Conservation (phyloP, 768 basidiomycete species). For the Suillus americanus region DNA sequence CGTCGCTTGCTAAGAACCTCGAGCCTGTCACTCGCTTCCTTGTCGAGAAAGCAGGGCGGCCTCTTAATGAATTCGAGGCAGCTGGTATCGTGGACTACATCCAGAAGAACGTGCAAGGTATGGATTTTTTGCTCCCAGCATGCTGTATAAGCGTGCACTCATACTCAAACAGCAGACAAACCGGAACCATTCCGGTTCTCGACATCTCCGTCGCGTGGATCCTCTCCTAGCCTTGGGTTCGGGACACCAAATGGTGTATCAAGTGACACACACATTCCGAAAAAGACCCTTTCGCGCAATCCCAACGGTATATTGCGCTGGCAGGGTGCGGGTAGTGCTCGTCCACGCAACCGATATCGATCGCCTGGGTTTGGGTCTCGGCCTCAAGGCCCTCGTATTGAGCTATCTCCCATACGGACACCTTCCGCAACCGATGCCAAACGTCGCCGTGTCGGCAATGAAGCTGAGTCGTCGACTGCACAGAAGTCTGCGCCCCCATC, state of each 20-base stretch:
- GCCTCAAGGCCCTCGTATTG: conserved; percentile 45
- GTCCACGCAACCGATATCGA: conserved; percentile 64
- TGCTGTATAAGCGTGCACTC: conserved; percentile 14
- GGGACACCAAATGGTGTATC: conserved; percentile 9
- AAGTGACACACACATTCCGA: conserved; percentile 34
- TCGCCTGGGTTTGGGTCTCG: conserved; percentile 72
- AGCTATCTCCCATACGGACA: conserved; percentile 36
- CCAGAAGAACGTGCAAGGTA: conserved; percentile 50
- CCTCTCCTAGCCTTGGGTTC: conserved; percentile 23
- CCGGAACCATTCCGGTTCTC: conserved; percentile 66
- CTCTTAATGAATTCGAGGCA: conserved; percentile 51
- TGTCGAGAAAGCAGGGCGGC: conserved; percentile 43
- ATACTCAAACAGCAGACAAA: conserved; percentile 31
- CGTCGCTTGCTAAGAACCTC: conserved; percentile 42
- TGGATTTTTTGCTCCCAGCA: conserved; percentile 10
- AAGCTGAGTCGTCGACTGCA: conserved; percentile 35
- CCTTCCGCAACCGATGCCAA: conserved; percentile 50
- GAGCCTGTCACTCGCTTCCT: conserved; percentile 51
- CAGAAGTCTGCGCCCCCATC: conserved; percentile 31
- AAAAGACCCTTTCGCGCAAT: conserved; percentile 61
- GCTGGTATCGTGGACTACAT: conserved; percentile 57
- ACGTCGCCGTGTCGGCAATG: conserved; percentile 58
- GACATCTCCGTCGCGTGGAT: conserved; percentile 33
- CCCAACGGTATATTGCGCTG: conserved; percentile 75
- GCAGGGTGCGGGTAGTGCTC: conserved; percentile 77